Percentiles rank a stretch among this genome's conserved stretches.
phyloP scores from a whole-genome alignment of 306 rosid species.

The Begonia masoniana region DNA sequence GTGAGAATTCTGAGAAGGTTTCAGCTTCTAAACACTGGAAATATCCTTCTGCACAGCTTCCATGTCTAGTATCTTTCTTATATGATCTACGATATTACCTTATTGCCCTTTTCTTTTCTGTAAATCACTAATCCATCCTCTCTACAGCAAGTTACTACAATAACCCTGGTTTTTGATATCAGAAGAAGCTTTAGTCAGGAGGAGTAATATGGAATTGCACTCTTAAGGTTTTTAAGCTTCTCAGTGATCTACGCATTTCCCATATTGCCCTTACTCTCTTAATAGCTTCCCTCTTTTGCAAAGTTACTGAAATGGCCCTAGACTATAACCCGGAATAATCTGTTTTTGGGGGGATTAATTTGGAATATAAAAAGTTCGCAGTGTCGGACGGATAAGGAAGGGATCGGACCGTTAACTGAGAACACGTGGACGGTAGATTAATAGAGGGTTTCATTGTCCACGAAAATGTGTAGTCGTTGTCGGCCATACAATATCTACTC shows the following conservation, averaged over 20 bases:
- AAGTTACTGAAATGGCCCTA: neutral
- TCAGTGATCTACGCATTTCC: too few relatives aligned
- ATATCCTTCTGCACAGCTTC: conserved; percentile 35
- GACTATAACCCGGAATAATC: neutral
- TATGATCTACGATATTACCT: neutral
- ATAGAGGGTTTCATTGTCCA: neutral
- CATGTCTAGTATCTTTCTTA: conserved; percentile 2
- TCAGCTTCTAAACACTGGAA: conserved; percentile 26
- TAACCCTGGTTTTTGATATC: too few relatives aligned
- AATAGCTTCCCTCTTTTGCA: too few relatives aligned
- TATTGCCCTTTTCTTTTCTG: neutral
- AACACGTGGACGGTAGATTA: conserved; percentile 37
- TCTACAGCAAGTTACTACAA: too few relatives aligned
- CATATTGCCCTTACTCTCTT: too few relatives aligned
- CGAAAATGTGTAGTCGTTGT: conserved; percentile 27
- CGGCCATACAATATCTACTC: conserved; percentile 32
- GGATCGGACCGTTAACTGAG: conserved; percentile 5
- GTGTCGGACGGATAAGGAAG: conserved; percentile 1
- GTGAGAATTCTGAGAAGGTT: neutral
- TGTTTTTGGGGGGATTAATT: neutral
- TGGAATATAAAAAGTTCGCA: neutral
- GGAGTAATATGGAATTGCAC: too few relatives aligned
- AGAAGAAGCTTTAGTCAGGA: too few relatives aligned
- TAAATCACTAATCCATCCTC: too few relatives aligned
- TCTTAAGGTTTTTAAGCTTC: too few relatives aligned